Base-by-base conservation (phyloP, 2,329 filamentous ascomycete genomes). In the Fusarium siculi region DNA sequence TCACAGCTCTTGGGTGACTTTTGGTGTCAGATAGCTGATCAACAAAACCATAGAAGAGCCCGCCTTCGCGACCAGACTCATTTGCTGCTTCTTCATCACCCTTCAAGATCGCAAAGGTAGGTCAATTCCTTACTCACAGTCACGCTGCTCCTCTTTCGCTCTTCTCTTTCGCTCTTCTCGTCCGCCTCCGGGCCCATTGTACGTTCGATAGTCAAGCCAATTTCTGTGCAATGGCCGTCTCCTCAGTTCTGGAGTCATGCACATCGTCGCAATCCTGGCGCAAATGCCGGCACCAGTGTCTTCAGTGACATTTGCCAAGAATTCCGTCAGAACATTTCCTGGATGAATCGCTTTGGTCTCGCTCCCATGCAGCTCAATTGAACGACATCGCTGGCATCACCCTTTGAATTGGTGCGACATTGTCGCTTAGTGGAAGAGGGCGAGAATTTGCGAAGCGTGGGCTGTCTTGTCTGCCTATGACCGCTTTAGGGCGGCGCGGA, bases 1-100 rank as follows among this genome's bases (percentile, higher is more conserved):
- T 76, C 68, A 67, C 63, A 67, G 59, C 75, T 61, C 75, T 77
- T 76, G 63, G 74, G 34, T 69, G 73, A 67, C 63, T 75, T 63
- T 53, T 75, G 66, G 66, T 70, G 71, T 59, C 66, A 65, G 70
- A 69, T 69, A 75, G 67, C 74, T 77, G 74, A 78, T 78, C 70
- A 79, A 78, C 77, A 79, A 79, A 79, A 79, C 71, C 76, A 78
- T 43, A 75, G 74, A 70, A 71, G 63, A 76, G 67, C 77, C 77
- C 77, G 72, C 77, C 77, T 68, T 77, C 71, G 76, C 77, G 74
- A 74, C 68, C 68, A 68, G 54, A 70, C 28, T 73, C 58, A 42
- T 49, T 78, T 70, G 71, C 66, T 77, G 74, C 71, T 78, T 78
- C 77, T 77, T 62, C 77, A 78, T 78, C 76, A 78, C 76, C 76